These are phyloP conservation scores for Eucalyptus tenuipes DNA, from an alignment of 345 rosid genomes.

Conservation along the genomic window DNA sequence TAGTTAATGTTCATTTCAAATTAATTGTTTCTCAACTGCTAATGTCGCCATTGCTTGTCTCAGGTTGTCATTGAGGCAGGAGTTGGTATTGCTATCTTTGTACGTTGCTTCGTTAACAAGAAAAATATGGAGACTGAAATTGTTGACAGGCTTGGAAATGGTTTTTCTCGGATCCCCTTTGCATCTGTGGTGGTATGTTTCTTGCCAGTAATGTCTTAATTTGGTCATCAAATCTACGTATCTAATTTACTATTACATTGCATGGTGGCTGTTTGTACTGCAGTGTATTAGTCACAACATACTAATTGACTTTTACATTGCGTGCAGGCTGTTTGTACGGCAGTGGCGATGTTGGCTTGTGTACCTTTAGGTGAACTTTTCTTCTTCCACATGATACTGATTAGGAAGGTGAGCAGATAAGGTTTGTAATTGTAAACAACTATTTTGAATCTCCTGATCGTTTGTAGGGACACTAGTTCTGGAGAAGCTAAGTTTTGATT, in stretches of 20 bases:
- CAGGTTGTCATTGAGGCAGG: slow-evolving; percentile 89
- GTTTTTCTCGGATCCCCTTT: slow-evolving; percentile 92
- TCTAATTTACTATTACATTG: not conserved
- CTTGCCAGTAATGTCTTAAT: not conserved
- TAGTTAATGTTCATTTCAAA: not conserved
- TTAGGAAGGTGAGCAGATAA: slow-evolving; percentile 62
- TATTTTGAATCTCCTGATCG: not conserved
- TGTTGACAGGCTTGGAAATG: slow-evolving; percentile 91
- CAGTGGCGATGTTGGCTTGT: slow-evolving; percentile 83
- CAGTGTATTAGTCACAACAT: not conserved
- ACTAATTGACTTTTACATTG: not conserved
- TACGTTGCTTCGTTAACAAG: slow-evolving; percentile 79
- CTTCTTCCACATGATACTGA: slow-evolving; percentile 91
- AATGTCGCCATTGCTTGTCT: not conserved
- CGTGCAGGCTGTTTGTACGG: slow-evolving; percentile 74
- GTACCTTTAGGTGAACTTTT: slow-evolving; percentile 89
- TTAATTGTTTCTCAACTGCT: not conserved
- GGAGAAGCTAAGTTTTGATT: not conserved
- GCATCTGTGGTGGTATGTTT: slow-evolving; percentile 85
- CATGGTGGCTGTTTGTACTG: not conserved
- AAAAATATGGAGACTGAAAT: slow-evolving; percentile 80
- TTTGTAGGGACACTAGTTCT: not conserved
- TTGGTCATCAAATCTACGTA: not conserved
- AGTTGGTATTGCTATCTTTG: slow-evolving; percentile 82
- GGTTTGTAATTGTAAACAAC: not conserved